Base-by-base conservation (phyloP, 345 rosid genomes). In the Combretum micranthum region DNA sequence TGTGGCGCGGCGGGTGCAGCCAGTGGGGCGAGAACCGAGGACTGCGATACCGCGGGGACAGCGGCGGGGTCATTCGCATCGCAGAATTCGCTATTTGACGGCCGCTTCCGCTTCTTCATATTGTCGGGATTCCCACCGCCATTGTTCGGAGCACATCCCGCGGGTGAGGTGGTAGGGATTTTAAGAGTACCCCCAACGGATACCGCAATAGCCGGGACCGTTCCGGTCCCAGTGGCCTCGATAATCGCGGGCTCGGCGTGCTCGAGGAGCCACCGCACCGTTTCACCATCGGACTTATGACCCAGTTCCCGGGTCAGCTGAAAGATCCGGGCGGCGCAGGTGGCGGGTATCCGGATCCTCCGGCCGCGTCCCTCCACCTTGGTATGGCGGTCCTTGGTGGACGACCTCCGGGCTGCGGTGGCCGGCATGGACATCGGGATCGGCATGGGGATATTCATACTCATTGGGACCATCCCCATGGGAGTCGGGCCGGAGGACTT, bases 301-400 rank as follows among this genome's bases (percentile, higher is more conserved):
- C 78, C 80, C 23, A 70, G 66, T 62, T 79, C 78, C 14, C 74
- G 72, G 26, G 84, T 79, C 2, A 73, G 63, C 44, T 75, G 78
- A 68, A 79, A 75, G 45, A 75, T 73, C 56, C 80, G 70, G 10
- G 83, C 83, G 15, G 80, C 83, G 57, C 80, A 78, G 4, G 83
- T 65, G 25, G 83, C 78, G 22, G 83, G 83, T 64, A 78, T 78
- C 62, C 83, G 77, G 63, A 78, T 78, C 77, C 83, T 78, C 13
- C 83, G 73, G 17, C 83, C 83, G 4, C 80, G 80, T 20, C 83
- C 83, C 59, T 78, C 83, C 43, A 78, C 83, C 65, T 78, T 78
- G 39, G 83, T 79, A 59, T 79, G 83, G 44, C 83, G 76, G 68
- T 79, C 83, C 66, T 75, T 79, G 61, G 76, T 75, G 56, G 78